A percentile compares a stretch with the other conserved stretches of the same genome.
These are phyloP conservation scores for Iberis pinnata DNA, from an alignment of 345 rosid genomes.

Conservation along the genomic window DNA sequence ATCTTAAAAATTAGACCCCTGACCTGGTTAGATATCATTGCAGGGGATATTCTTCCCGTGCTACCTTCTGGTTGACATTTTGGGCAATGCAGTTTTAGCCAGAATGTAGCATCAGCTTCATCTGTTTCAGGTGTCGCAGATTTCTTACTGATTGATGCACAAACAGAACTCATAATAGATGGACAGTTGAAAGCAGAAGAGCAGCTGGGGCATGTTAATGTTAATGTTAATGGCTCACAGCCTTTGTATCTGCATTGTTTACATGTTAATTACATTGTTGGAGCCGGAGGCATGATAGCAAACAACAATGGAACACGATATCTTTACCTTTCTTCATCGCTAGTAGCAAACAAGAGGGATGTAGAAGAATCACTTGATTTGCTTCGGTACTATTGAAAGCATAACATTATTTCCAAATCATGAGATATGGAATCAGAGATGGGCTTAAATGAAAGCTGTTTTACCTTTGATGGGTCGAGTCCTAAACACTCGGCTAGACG, in stretches of 20 bases:
- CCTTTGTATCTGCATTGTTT: conserved; percentile 50
- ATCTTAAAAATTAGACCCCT: neutral
- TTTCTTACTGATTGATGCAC: conserved; percentile 30
- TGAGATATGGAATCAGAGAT: neutral
- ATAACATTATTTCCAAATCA: conserved; percentile 11
- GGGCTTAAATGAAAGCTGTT: conserved; percentile 9
- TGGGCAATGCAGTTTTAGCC: conserved; percentile 64
- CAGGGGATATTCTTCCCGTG: conserved; percentile 58
- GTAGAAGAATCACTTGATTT: conserved; percentile 57
- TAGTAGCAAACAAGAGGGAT: conserved; percentile 50
- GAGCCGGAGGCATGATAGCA: neutral
- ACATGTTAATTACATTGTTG: conserved; percentile 3
- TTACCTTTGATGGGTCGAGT: conserved; percentile 93
- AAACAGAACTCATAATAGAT: conserved; percentile 50
- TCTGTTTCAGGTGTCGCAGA: conserved; percentile 38
- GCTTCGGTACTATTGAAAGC: conserved; percentile 53
- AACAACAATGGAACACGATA: conserved; percentile 10
- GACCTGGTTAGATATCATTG: conserved; percentile 90
- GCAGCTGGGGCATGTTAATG: conserved; percentile 85
- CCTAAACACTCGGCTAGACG: conserved; percentile 95
- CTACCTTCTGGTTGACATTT: conserved; percentile 68
- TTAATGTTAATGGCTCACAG: conserved; percentile 69
- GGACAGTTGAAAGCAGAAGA: conserved; percentile 69
- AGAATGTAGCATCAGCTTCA: conserved; percentile 45
- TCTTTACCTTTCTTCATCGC: conserved; percentile 73